Base-by-base conservation (phyloP, 2,329 filamentous ascomycete species). In the Hymenoscyphus albidus region DNA sequence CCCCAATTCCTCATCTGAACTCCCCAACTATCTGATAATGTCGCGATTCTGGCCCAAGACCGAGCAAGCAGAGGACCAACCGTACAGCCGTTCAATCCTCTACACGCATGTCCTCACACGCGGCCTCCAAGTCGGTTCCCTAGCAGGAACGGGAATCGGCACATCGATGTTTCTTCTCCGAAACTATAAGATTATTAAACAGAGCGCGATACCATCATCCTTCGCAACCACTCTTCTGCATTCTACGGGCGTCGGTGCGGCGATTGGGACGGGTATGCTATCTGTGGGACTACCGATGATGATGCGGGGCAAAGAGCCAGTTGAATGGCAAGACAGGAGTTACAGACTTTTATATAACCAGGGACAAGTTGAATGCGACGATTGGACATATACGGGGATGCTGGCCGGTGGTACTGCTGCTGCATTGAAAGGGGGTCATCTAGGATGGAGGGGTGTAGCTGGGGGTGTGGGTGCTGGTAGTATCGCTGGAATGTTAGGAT, bases 321-420 rank as follows among this genome's bases (percentile, higher is more conserved):
- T 89, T 39, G 86, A 89, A 74, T 89, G 86, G 86, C 76, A 82
- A 70, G 86, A 89, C 72, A 79, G 87, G 18, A 81, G 81, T 63
- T 89, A 86, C 85, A 77, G 87, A 38, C 71, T 90, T 59, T 69
- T 87, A 55, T 83, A 83, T 75, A 88, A 84, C 67, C 73, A 76
- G 51, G 81, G 83, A 0, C 86, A 90, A 77, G 71, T 83, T 0
- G 79, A 83, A 69, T 80, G 79, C 59, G 86, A 88, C 71, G 83
- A 84, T 70, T 86, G 80, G 79, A 82, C 80, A 22, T 77, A 81
- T 18, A 77, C 73, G 0, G 82, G 80, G 0, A 80, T 80, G 68
- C 76, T 71, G 0, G 71, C 72, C 1, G 69, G 79, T 64, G 72
- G 76, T 44, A 72, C 76, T 7, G 77, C 71, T 2, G 76, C 70